These are phyloP conservation scores for Thymus quinquecostatus DNA, from an alignment of 257 asterid species.

Conservation along the genomic window DNA sequence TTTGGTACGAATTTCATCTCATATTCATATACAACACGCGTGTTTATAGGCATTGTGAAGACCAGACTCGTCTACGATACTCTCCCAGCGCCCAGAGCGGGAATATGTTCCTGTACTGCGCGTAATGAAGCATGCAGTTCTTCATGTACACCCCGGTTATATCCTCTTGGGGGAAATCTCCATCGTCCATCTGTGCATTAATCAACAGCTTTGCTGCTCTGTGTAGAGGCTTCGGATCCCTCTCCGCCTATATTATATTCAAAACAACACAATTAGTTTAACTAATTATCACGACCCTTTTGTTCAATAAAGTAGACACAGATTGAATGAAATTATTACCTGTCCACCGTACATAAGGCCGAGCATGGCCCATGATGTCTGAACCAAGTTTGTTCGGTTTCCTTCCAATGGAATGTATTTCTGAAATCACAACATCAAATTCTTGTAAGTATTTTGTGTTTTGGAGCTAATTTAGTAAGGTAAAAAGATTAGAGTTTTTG, in stretches of 20 bases:
- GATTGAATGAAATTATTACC: constrained; percentile 34
- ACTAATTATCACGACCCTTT: too few species aligned
- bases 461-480: too few species aligned
- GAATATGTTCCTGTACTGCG: constrained; percentile 61
- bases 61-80: constrained; percentile 72
- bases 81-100: constrained; percentile 87
- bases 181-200: constrained; percentile 77
- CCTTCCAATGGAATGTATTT: constrained; percentile 76
- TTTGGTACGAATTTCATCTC: neutral
- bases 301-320: too few species aligned
- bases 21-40: neutral
- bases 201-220: constrained; percentile 74
- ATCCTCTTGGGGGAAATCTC: constrained; percentile 89
- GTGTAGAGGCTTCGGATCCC: constrained; percentile 75
- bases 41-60: constrained; percentile 39
- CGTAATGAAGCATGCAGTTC: constrained; percentile 82
- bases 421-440: constrained; percentile 35
- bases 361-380: constrained; percentile 90
- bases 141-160: constrained; percentile 75
- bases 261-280: neutral
- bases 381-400: constrained; percentile 75
- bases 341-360: constrained; percentile 77
- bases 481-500: too few species aligned
- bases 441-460: too few species aligned
- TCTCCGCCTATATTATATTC: constrained; percentile 46